These are phyloP conservation scores for Termitomyces sp. DNA, from an alignment of 1,284 basidiomycete genomes.

Conservation along the genomic window DNA sequence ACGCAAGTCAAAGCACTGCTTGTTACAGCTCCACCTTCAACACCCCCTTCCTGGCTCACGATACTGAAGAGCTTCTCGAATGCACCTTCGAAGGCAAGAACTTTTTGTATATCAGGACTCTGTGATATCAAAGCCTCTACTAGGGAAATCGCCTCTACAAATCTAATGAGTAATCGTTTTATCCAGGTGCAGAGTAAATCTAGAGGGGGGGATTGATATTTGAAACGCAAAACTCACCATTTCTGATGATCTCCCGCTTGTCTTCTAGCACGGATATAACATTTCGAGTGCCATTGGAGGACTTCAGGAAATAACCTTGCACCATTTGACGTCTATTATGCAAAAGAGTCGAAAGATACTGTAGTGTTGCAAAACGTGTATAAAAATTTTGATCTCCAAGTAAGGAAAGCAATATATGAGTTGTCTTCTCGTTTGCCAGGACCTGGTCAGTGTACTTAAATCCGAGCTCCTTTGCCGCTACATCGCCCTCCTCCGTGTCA, in stretches of 20 bases:
- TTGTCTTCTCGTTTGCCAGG: slow-evolving; percentile 64
- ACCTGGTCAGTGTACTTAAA: slow-evolving; percentile 71
- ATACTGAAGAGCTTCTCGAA: slow-evolving; percentile 96
- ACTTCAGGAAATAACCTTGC: slow-evolving; percentile 86
- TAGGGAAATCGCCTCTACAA: slow-evolving; percentile 74
- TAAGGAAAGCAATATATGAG: slow-evolving; percentile 76
- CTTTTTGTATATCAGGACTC: slow-evolving; percentile 94
- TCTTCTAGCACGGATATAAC: slow-evolving; percentile 76
- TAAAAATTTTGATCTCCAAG: slow-evolving; percentile 80
- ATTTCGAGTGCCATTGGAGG: slow-evolving; percentile 67
- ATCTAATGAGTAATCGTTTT: not conserved
- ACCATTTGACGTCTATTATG: slow-evolving; percentile 76
- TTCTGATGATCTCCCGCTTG: slow-evolving; percentile 78
- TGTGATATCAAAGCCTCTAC: slow-evolving; percentile 80
- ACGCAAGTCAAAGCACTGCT: slow-evolving; percentile 85
- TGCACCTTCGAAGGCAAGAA: slow-evolving; percentile 94
- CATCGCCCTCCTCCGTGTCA: slow-evolving; percentile 52
- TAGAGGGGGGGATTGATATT: not conserved
- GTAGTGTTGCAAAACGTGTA: slow-evolving; percentile 81
- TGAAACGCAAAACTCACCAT: slow-evolving; percentile 46
- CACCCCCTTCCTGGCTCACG: slow-evolving; percentile 82
- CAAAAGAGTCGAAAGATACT: slow-evolving; percentile 77
- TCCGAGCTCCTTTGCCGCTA: slow-evolving; percentile 56
- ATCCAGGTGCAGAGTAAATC: not conserved
- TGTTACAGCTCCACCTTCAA: slow-evolving; percentile 87